Evolutionary conservation across 331 rosid species (phyloP), one percentile per base, ranked within the genome.

Genomic region (Telfairia occidentalis): DNA sequence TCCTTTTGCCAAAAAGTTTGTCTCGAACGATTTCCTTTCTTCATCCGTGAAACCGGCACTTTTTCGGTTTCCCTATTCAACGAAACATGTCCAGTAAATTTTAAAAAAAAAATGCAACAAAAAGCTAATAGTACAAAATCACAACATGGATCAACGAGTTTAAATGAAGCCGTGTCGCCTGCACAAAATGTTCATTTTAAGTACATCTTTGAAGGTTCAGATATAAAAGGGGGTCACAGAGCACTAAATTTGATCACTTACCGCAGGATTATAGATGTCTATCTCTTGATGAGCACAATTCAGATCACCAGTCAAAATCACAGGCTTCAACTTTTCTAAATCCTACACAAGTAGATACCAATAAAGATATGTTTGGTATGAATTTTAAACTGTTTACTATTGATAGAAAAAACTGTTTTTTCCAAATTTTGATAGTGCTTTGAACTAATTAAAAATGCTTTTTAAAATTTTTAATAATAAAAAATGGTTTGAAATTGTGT

Each of bases 261-360:
- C 98, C 64, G 97, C 91, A 54, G 97, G 98, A 78, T 94, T 86
- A 82, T 77, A 82, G 81, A 94, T 89, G 84, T 91, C 98, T 78
- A 91, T 94, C 90, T 94, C 98, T 85, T 94, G 87, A 80, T 94
- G 96, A 66, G 98, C 98, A 78, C 98, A 94, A 71, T 91, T 94
- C 76, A 94, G 85, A 85, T 94, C 98, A 80, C 98, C 98, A 1
- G 97, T 87, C 85, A 94, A 88, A 83, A 94, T 81, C 48, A 94
- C 95, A 16, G 98, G 97, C 81, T 94, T 94, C 49, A 86, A 87
- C 82, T 88, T 94, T 79, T 94, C 98, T 76, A 94, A 89, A 82
- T 94, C 98, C 97, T 91, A 87, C 46, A 78, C 42, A 78, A 78
- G 54, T 32, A 81, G 71, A 58, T 81, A 59, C 74, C 78, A 81